Evolutionary conservation across 768 basidiomycete species (phyloP), one percentile per base, ranked within the genome.

Genomic region (Russula sp.): DNA sequence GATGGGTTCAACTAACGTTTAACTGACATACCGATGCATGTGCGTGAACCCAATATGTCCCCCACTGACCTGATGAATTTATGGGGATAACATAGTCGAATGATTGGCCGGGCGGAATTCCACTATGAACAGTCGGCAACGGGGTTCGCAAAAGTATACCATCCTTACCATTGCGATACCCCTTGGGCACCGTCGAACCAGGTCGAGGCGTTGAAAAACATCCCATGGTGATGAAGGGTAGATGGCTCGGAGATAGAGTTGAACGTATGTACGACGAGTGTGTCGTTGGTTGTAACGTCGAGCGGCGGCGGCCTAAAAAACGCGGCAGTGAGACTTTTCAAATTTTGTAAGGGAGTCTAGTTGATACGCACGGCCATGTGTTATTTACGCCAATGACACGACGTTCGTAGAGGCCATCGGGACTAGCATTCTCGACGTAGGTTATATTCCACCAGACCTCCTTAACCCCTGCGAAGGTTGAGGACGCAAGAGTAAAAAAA

Each of bases 371-470:
- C 87, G 95, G 95, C 96, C 95, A 98, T 6, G 90, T 88, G 20
- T 85, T 83, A 70, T 98, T 98, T 54, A 97, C 84, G 56, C 94
- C 94, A 53, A 97, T 83, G 53, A 84, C 93, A 9, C 85, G 78
- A 51, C 95, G 85, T 13, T 83, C 76, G 55, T 75, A 82, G 55
- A 93, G 82, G 6, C 89, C 91, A 70, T 96, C 93, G 2, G 96
- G 96, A 73, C 86, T 91, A 49, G 82, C 88, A 62, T 84, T 73
- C 32, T 85, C 73, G 57, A 91, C 85, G 63, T 91, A 95, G 52
- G 92, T 88, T 73, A 98, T 80, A 72, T 97, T 88, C 93, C 93
- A 95, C 90, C 90, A 92, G 14, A 83, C 59, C 68, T 92, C 90
- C 2, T 84, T 79, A 16, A 88, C 77, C 32, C 80, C 86, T n/a